phyloP scores from a whole-genome alignment of 257 asterid species.

The Lantana camara region DNA sequence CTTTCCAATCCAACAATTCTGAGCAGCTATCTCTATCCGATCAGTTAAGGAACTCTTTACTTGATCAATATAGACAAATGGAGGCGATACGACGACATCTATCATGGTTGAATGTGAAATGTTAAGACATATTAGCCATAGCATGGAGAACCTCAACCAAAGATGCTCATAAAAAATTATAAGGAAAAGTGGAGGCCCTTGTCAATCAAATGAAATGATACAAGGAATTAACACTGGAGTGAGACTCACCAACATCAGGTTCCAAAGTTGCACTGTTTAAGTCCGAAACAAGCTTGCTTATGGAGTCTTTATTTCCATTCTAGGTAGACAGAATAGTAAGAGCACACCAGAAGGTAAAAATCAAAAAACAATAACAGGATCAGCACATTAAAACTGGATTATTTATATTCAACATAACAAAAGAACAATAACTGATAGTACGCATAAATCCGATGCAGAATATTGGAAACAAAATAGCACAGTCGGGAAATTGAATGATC shows the following conservation, averaged over 20 bases:
- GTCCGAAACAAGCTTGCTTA: conserved; percentile 79
- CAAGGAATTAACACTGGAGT: conserved; percentile 1
- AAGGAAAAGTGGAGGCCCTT: not conserved
- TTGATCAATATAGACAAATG: conserved; percentile 93
- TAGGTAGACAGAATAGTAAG: conserved; percentile 26
- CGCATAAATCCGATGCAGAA: not conserved
- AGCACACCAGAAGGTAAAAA: conserved; percentile 28
- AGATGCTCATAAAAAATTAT: not conserved
- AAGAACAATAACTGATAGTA: not conserved
- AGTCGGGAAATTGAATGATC: not conserved
- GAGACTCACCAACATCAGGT: conserved; percentile 82
- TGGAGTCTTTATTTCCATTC: conserved; percentile 92
- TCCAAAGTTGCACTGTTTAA: conserved; percentile 78
- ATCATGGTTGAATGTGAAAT: conserved; percentile 31
- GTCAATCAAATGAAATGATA: conserved; percentile 11
- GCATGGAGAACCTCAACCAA: not conserved
- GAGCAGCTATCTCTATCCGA: conserved; percentile 83
- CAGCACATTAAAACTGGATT: not conserved
- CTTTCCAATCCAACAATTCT: conserved; percentile 96
- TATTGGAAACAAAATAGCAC: not conserved
- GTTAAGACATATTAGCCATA: conserved; percentile 1
- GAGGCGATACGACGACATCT: conserved; percentile 99
- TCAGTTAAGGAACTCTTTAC: conserved; percentile 72
- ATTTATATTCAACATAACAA: conserved; percentile 12
- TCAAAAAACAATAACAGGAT: conserved; percentile 18